phyloP scores from a whole-genome alignment of 2,329 filamentous ascomycete species.

The Neonectria magnoliae region DNA sequence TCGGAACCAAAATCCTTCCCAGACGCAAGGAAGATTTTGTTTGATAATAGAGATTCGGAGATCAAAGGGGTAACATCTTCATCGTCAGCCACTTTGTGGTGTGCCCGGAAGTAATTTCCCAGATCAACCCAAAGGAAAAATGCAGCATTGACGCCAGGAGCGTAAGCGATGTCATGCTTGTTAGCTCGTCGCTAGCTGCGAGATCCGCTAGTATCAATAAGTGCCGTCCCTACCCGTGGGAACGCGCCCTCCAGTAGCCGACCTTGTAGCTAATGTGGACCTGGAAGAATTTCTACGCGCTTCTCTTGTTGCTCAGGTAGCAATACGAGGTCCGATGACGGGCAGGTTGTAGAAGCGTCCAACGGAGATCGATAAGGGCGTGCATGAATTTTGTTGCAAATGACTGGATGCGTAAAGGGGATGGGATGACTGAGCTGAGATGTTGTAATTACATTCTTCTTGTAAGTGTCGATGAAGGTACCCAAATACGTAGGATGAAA shows the following conservation, averaged over 20 bases:
- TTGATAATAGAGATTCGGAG: slow-evolving; percentile 42
- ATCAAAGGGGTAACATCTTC: slow-evolving; percentile 41
- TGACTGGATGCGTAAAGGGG: background rate
- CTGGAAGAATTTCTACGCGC: slow-evolving; percentile 3
- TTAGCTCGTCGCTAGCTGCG: slow-evolving; percentile 39
- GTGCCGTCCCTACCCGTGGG: slow-evolving; percentile 6
- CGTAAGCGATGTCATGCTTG: slow-evolving; percentile 55
- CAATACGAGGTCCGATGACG: background rate
- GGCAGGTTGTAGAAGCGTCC: too few species aligned
- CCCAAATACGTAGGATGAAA: too few species aligned
- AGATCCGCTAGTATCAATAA: slow-evolving; percentile 16
- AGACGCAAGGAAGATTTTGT: slow-evolving; percentile 50
- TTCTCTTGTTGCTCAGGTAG: background rate
- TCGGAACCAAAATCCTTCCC: slow-evolving; percentile 52
- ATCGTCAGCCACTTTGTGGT: slow-evolving; percentile 21
- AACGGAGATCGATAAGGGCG: too few species aligned
- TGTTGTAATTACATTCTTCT: too few species aligned
- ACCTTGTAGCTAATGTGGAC: background rate
- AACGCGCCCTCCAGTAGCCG: slow-evolving; percentile 6
- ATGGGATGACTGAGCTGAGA: too few species aligned
- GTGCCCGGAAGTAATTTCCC: slow-evolving; percentile 41
- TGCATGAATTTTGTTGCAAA: background rate
- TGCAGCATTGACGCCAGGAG: slow-evolving; percentile 59
- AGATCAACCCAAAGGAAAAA: slow-evolving; percentile 67
- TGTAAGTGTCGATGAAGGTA: too few species aligned